Evolutionary conservation across 495 filamentous ascomycete genomes (phyloP).

Genomic region (Pyronema omphalodes): DNA sequence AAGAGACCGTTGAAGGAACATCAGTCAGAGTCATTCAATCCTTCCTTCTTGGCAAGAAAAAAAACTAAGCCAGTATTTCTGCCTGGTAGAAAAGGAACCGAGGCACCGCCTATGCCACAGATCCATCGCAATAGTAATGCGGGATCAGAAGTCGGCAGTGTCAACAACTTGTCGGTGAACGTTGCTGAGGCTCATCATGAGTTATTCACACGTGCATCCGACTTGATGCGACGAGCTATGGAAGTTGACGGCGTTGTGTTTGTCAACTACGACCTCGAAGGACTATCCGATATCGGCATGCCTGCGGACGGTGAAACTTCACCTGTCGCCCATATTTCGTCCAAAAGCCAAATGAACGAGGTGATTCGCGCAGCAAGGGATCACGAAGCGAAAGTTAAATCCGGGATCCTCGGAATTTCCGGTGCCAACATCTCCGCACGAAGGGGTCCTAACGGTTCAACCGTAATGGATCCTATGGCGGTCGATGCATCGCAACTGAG

Average conservation of each 20-base stretch:
- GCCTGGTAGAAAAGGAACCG: background rate
- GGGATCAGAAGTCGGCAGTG: background rate
- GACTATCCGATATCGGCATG: constrained; percentile 8
- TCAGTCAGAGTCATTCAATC: background rate
- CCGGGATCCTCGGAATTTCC: constrained; percentile 18
- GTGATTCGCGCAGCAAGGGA: background rate
- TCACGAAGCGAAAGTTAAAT: constrained; percentile 6
- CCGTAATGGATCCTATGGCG: background rate
- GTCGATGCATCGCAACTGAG: background rate
- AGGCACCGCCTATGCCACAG: background rate
- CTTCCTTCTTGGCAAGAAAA: background rate
- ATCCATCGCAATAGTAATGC: background rate
- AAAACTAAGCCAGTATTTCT: no score
- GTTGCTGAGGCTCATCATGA: background rate
- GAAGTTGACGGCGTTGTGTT: constrained; percentile 30
- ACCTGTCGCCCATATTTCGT: background rate
- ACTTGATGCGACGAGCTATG: constrained; percentile 27
- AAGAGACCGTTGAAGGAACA: background rate
- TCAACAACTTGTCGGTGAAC: background rate
- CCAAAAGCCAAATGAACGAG: constrained; percentile 4
- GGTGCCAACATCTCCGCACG: background rate
- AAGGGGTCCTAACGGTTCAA: background rate
- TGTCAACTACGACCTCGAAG: constrained; percentile 25
- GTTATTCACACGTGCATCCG: constrained; percentile 22
- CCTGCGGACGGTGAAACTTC: background rate